Evolutionary conservation across 1,139 yeast species (phyloP), one percentile per base, ranked within the genome.

Genomic region (Hyphopichia burtonii): DNA sequence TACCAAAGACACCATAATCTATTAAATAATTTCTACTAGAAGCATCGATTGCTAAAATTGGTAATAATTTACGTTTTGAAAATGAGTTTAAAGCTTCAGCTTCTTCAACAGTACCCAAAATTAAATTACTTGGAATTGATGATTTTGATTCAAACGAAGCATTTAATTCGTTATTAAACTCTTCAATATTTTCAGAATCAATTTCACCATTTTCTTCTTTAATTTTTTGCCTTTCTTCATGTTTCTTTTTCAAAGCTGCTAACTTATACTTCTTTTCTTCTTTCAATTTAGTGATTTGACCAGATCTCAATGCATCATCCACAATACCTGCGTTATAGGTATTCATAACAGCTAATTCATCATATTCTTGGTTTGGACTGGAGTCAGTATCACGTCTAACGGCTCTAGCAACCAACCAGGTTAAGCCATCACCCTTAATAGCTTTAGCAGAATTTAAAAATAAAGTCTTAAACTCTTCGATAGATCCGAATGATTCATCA

Each of bases 1-100:
- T 86, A 42, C 94, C 94, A 58, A 73, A 84, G 3, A 83, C 86
- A 39, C 94, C 94, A 53, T 84, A 86, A 60, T 86, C 93, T 46
- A 77, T 64, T 42, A 85, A 63, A 66, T 82, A 86, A 43, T 78
- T 78, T 53, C 83, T 79, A 54, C 86, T 84, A 30, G 87, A 81
- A 9, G 81, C 85, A 59, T 86, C 91, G 40, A 86, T 73, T 20
- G 87, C 83, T 44, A 86, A 66, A 32, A 84, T 63, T 2, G 94
- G 93, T 41, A 78, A 66, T 52, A 81, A 76, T 40, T 68, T 70
- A 47, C 65, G 68, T 49, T 69, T 74, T 20, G 63, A 58, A 51
- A 51, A 71, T 43, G 70, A 59, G 38, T 59, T 52, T 37, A 59
- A 58, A 42, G 60, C 65, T 53, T 72, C 78, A 8, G 78, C 78